Percentiles rank a stretch among this genome's conserved stretches.
phyloP scores from a whole-genome alignment of 371 early-diverging fungal genomes.

The Haplosporangium sp. region DNA sequence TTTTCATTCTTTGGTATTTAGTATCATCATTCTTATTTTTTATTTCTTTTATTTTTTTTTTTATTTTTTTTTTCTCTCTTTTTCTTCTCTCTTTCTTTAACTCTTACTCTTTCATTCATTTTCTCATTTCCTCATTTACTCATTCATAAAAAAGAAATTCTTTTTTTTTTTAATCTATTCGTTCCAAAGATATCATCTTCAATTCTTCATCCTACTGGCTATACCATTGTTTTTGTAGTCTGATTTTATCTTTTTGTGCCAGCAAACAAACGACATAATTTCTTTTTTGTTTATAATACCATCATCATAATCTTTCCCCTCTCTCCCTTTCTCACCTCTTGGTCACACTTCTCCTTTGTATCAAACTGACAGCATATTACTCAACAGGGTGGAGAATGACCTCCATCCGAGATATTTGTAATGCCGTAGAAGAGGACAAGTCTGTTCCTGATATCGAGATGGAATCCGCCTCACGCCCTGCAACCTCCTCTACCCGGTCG shows the following conservation, averaged over 20 bases:
- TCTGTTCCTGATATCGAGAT: not conserved
- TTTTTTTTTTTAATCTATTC: not conserved
- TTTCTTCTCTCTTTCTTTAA: not conserved
- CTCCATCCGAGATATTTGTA: constrained; percentile 9
- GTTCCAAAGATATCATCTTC: not conserved
- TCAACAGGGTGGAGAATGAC: not conserved
- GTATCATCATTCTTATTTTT: not conserved
- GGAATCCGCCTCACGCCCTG: not conserved
- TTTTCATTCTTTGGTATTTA: not conserved
- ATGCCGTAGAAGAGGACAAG: not conserved
- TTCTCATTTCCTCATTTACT: not conserved
- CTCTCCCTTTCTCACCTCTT: no score
- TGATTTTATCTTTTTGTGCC: no score
- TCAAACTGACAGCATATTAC: not conserved
- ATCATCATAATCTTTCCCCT: no score
- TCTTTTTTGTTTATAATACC: no score
- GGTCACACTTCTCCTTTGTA: no score
- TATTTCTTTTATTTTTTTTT: not conserved
- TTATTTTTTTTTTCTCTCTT: not conserved
- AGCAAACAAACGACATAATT: no score
- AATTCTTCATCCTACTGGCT: not conserved
- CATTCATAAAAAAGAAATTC: no score
- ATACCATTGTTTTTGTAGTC: no score
- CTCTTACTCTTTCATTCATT: not conserved
- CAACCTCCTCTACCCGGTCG: not conserved